Evolutionary conservation across 768 basidiomycete species (phyloP), one percentile per base, ranked within the genome.

Genomic region (Tephrocybe sp.): DNA sequence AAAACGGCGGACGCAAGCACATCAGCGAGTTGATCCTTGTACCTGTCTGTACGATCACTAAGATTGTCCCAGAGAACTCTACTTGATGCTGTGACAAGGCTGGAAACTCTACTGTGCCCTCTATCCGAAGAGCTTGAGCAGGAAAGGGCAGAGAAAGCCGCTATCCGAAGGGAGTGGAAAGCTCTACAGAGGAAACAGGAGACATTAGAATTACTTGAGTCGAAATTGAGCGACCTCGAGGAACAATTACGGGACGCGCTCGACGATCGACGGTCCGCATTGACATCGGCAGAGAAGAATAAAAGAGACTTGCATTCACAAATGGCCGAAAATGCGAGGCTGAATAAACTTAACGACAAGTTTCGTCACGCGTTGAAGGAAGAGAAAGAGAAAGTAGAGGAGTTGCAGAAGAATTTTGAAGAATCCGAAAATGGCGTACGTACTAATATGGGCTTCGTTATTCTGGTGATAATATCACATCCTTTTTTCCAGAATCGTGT

Each of bases 391-490:
- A 54, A 58, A 16, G 19, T 45, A 3, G 16, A 19, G n/a, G 23
- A 10, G 18, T 24, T 49, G 13, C 42, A 53, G 12, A 29, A 36
- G 1, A 16, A 30, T 18, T 23, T 56, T 2, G 41, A 52, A 34
- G 51, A 45, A 18, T 40, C 40, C 3, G 42, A 52, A 2, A 56
- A 55, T 21, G 27, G 56, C 16, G 54, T 52, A 19, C 36, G 37
- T 24, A 18, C 11, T 29, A 19, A 5, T 21, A 31, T 31, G 36
- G 3, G 8, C 3, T n/a, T 52, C 31, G 10, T 19, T 29, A n/a
- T 21, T 3, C 5, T 23, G 15, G 22, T 23, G 29, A 30, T 8
- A 38, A 5, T 44, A 38, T 24, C 34, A 29, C 16, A 33, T n/a
- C 27, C 5, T 11, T 29, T 12, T 15, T 33, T 22, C 15, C 33